These are phyloP conservation scores for Nemania sp. DNA, from an alignment of 2,329 filamentous ascomycete species.

Conservation along the genomic window DNA sequence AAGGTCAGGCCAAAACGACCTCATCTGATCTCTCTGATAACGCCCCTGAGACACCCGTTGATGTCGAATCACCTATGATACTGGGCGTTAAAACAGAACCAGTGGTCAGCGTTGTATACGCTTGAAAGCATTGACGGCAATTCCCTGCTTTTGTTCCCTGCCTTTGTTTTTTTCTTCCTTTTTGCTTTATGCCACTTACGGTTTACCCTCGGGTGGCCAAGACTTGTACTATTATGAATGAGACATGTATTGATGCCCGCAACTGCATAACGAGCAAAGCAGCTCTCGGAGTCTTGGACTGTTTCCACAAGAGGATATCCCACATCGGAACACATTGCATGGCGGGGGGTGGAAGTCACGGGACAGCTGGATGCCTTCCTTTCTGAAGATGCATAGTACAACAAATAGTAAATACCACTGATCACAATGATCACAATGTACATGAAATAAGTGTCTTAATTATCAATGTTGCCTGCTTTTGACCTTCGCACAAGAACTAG, in stretches of 20 bases:
- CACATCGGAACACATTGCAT: slow-evolving; percentile 21
- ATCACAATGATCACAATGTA: too few relatives aligned
- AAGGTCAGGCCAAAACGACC: slow-evolving; percentile 33
- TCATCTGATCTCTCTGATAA: slow-evolving; percentile 36
- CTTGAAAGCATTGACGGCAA: slow-evolving; percentile 1
- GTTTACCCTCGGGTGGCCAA: not conserved
- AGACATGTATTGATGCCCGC: slow-evolving; percentile 24
- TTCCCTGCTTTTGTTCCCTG: too few relatives aligned
- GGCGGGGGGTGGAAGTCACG: slow-evolving; percentile 5
- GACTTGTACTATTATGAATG: slow-evolving; percentile 24
- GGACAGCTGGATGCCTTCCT: not conserved
- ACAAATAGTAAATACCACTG: slow-evolving; percentile 2
- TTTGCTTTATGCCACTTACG: too few relatives aligned
- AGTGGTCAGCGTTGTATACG: slow-evolving; percentile 14
- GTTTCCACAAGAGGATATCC: slow-evolving; percentile 23
- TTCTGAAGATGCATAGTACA: not conserved
- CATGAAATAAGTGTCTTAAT: too few relatives aligned
- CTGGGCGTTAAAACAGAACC: slow-evolving; percentile 14
- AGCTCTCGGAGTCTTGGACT: slow-evolving; percentile 23
- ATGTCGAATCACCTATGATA: slow-evolving; percentile 26
- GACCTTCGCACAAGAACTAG: too few relatives aligned
- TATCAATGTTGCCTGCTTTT: too few relatives aligned
- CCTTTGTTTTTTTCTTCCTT: too few relatives aligned
- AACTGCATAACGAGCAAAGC: slow-evolving; percentile 19
- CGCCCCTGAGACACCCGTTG: slow-evolving; percentile 30